Evolutionary conservation across 2,329 filamentous ascomycete species (phyloP).

Genomic region (Pseudogymnoascus sp.): DNA sequence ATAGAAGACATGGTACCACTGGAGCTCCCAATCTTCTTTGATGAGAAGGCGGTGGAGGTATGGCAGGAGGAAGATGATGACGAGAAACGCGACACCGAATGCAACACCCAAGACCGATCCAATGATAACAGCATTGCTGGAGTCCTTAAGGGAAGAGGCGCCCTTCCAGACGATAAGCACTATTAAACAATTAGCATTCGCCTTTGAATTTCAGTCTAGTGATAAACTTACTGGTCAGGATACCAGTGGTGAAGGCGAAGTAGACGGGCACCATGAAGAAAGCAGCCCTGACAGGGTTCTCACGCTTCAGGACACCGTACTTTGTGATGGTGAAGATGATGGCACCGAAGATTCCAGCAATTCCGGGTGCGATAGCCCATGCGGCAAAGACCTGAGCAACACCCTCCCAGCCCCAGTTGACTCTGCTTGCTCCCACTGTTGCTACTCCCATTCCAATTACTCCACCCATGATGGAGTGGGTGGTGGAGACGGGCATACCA

Average conservation of each 20-base stretch:
- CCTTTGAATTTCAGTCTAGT: not conserved
- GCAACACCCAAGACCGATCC: conserved; percentile 35
- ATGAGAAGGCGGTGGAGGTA: conserved; percentile 36
- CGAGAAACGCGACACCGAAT: conserved; percentile 30
- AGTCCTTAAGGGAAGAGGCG: conserved; percentile 28
- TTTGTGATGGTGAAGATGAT: conserved; percentile 37
- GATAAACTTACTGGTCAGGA: conserved; percentile 28
- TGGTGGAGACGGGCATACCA: conserved; percentile 52
- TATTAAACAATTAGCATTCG: conserved; percentile 6
- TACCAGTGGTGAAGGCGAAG: conserved; percentile 33
- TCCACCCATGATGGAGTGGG: conserved; percentile 51
- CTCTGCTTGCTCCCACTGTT: conserved; percentile 39
- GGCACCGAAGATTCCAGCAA: conserved; percentile 44
- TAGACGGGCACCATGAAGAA: conserved; percentile 34
- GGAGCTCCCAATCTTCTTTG: conserved; percentile 35
- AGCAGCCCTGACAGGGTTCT: conserved; percentile 33
- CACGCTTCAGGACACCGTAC: conserved; percentile 33
- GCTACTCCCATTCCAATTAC: conserved; percentile 53
- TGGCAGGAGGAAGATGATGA: conserved; percentile 38
- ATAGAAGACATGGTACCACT: conserved; percentile 33
- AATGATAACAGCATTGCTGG: conserved; percentile 28
- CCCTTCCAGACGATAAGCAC: conserved; percentile 35
- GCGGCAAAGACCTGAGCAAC: conserved; percentile 53
- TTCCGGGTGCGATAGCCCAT: conserved; percentile 50
- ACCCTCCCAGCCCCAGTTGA: conserved; percentile 49